These are phyloP conservation scores for Yamadazyma atmosphaerica DNA, from an alignment of 1,139 yeast genomes.

Conservation along the genomic window DNA sequence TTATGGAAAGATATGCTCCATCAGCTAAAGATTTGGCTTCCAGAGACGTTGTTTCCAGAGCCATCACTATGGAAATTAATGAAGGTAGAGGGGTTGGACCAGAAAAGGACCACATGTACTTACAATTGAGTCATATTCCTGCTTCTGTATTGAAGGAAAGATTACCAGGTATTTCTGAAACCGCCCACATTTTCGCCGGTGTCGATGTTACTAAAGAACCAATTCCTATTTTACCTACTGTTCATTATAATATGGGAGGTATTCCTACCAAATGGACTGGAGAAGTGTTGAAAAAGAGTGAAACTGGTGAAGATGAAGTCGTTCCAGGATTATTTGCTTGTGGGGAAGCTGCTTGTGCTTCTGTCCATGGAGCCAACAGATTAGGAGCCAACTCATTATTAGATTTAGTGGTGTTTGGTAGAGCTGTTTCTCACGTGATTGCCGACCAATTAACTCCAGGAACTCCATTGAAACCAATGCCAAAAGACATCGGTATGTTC, in stretches of 20 bases:
- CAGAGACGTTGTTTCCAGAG: conserved; percentile 97
- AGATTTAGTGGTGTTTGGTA: conserved; percentile 96
- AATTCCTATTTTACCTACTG: conserved; percentile 97
- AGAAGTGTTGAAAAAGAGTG: conserved; percentile 84
- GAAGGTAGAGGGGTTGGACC: conserved; percentile 99
- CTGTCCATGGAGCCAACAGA: conserved; percentile 99
- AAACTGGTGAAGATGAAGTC: conserved; percentile 84
- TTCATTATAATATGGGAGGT: conserved; percentile 99
- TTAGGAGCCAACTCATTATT: conserved; percentile 98
- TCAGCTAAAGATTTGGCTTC: conserved; percentile 98
- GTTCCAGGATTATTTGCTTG: conserved; percentile 96
- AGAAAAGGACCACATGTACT: conserved; percentile 88
- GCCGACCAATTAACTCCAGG: conserved; percentile 85
- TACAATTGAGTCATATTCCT: conserved; percentile 94
- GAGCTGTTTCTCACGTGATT: conserved; percentile 95
- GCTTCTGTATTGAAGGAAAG: conserved; percentile 90
- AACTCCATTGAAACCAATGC: conserved; percentile 70
- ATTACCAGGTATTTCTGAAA: conserved; percentile 98
- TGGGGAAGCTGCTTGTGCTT: conserved; percentile 99
- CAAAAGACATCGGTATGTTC: conserved; percentile 85
- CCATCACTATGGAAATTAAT: conserved; percentile 97
- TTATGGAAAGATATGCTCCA: conserved; percentile 99
- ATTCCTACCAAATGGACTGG: conserved; percentile 98
- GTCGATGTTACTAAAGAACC: conserved; percentile 99
- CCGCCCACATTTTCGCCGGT: conserved; percentile 98